Evolutionary conservation across 2,329 filamentous ascomycete genomes (phyloP).

Genomic region (Pseudogymnoascus sp.): DNA sequence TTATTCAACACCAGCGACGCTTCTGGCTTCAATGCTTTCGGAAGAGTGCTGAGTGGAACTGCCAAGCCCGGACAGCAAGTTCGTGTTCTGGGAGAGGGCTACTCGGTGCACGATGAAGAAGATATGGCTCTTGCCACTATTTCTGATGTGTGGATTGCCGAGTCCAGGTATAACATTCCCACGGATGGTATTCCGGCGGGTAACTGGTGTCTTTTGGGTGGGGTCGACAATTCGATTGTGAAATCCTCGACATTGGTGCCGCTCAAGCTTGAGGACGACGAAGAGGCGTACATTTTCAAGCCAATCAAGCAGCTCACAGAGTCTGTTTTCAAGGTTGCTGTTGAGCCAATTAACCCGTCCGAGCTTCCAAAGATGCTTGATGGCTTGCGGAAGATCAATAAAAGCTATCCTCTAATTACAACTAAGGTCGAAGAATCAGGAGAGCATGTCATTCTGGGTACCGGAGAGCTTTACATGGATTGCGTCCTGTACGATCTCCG

Average conservation of each 20-base stretch:
- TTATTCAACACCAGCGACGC: constrained; percentile 86
- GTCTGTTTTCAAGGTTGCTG: constrained; percentile 94
- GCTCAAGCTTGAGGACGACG: constrained; percentile 70
- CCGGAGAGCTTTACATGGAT: constrained; percentile 99
- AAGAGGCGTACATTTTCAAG: constrained; percentile 92
- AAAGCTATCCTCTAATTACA: constrained; percentile 89
- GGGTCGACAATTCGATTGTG: constrained; percentile 95
- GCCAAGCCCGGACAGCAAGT: constrained; percentile 76
- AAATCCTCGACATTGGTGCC: constrained; percentile 91
- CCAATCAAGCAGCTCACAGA: constrained; percentile 93
- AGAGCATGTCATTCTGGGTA: constrained; percentile 90
- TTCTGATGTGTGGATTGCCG: constrained; percentile 78
- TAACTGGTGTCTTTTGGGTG: constrained; percentile 84
- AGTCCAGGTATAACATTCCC: constrained; percentile 87
- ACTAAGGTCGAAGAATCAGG: constrained; percentile 98
- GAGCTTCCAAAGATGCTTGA: constrained; percentile 99
- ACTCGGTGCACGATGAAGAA: constrained; percentile 94
- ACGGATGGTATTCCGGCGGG: constrained; percentile 89
- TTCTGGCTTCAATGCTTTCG: constrained; percentile 83
- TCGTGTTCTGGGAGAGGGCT: constrained; percentile 87
- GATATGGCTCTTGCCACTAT: constrained; percentile 89
- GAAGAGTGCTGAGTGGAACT: constrained; percentile 86
- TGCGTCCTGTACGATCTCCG: constrained; percentile 94
- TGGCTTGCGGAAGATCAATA: constrained; percentile 92
- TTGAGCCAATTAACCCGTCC: constrained; percentile 96